Conservation (phyloP, 2,329 filamentous ascomycete genomes). For the Cytospora mali region DNA sequence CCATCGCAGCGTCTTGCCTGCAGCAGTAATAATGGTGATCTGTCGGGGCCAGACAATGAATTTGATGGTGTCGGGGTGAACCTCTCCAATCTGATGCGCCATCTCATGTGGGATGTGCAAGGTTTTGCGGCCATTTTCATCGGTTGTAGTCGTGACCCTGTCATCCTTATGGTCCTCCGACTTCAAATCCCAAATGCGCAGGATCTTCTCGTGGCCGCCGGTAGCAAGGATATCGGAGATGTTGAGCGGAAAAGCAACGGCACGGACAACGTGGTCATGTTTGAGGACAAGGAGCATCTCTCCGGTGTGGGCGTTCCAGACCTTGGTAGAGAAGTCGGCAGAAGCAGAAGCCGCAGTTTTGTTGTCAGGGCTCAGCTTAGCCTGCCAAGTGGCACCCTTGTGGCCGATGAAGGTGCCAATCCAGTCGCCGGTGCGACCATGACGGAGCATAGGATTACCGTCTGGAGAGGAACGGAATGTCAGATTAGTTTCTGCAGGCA, state of each 20-base stretch:
- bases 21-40: conserved; percentile 87
- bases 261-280: conserved; percentile 93
- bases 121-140: conserved; percentile 39
- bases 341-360: conserved; percentile 88
- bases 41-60: conserved; percentile 92
- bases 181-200: conserved; percentile 86
- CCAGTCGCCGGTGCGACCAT: conserved; percentile 95
- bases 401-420: conserved; percentile 98
- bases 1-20: conserved; percentile 92
- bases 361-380: conserved; percentile 84
- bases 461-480: conserved; percentile 56
- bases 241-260: conserved; percentile 85
- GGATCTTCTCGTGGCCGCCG: conserved; percentile 93
- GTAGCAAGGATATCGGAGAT: conserved; percentile 85
- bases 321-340: conserved; percentile 93
- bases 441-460: conserved; percentile 96
- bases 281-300: conserved; percentile 85
- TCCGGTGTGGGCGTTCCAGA: conserved; percentile 96
- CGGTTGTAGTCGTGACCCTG: conserved; percentile 38
- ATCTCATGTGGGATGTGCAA: conserved; percentile 59
- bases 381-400: conserved; percentile 98
- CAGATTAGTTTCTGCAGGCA: background rate
- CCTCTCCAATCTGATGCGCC: conserved; percentile 84
- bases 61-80: conserved; percentile 89
- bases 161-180: conserved; percentile 53